phyloP scores from a whole-genome alignment of 805 yeast species.

The Saccharomycopsis synnaedendra region DNA sequence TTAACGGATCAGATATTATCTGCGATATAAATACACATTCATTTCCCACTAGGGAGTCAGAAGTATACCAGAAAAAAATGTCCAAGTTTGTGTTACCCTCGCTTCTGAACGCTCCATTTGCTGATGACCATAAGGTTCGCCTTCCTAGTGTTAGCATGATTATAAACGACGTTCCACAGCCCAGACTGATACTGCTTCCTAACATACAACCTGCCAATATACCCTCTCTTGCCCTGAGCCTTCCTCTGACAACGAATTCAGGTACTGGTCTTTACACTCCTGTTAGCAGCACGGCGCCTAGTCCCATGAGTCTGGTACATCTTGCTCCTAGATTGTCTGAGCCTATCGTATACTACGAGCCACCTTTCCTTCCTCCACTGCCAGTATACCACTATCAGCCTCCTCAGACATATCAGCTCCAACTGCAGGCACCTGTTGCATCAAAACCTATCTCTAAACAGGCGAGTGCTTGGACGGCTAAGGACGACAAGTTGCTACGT shows the following conservation, averaged over 20 bases:
- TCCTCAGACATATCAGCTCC: background rate
- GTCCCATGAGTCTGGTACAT: constrained; percentile 18
- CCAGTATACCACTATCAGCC: background rate
- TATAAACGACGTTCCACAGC: too few relatives aligned
- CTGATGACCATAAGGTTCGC: background rate
- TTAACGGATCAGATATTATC: too few relatives aligned
- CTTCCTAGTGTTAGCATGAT: constrained; percentile 2
- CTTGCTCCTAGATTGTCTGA: constrained; percentile 10
- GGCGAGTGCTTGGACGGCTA: constrained; percentile 32
- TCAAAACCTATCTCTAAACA: constrained; percentile 4
- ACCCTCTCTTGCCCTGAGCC: too few relatives aligned
- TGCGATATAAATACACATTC: too few relatives aligned
- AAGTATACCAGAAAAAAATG: too few relatives aligned
- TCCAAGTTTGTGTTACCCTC: constrained; percentile 8
- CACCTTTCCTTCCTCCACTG: background rate
- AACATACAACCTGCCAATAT: too few relatives aligned
- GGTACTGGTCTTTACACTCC: constrained; percentile 2
- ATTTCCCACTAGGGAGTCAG: too few relatives aligned
- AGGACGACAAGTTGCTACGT: constrained; percentile 33
- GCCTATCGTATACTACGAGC: constrained; percentile 24
- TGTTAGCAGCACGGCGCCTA: background rate
- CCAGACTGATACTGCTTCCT: too few relatives aligned
- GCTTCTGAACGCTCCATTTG: too few relatives aligned
- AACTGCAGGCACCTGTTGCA: background rate
- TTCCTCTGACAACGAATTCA: background rate